Evolutionary conservation across 2,329 filamentous ascomycete genomes (phyloP), one percentile per base, ranked within the genome.

Genomic region (Microthyrium microscopicum): DNA sequence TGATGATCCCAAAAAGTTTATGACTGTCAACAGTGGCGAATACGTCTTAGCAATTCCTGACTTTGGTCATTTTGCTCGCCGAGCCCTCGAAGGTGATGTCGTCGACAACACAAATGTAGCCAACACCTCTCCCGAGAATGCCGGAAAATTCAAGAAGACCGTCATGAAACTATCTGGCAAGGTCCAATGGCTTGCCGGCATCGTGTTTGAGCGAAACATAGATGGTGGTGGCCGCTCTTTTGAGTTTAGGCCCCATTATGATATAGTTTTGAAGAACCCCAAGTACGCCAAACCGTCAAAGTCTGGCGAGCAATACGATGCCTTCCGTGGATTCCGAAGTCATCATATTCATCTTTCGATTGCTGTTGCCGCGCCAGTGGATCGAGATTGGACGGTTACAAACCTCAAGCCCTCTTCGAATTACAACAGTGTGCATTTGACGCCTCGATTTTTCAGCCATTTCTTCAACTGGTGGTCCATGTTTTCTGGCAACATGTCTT

Each of bases 391-490:
- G 89, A 68, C 75, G 24, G 70, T 81, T 2, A 68, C 77, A 3
- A 80, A 77, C 44, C 60, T 73, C 3, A 73, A 80, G 42, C 70
- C 78, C 3, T 91, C 85, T 1, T 71, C 75, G 41, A 95, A 87
- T 50, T 98, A 98, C 61, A 98, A 98, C 50, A 84, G 87, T 0
- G 79, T 95, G 1, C 91, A 98, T 53, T 67, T 98, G 20, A 89
- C 81, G 2, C 89, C 89, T 5, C 76, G 85, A 6, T 93, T 98
- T 61, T 98, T 98, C 53, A 94, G 87, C 0, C 89, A 98, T 52
- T 98, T 98, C 62, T 95, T 85, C 58, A 74, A 76, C 37, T 98
- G 89, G 89, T 95, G 85, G 84, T 87, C 80, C 1, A 73, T 95
- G 44, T 98, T 98, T 55, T 84, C 84, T 6, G 85, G 87, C 2